A percentile compares a stretch with the other conserved stretches of the same genome.
These are phyloP conservation scores for Apiosordaria backusii DNA, from an alignment of 495 filamentous ascomycete species.

Conservation along the genomic window DNA sequence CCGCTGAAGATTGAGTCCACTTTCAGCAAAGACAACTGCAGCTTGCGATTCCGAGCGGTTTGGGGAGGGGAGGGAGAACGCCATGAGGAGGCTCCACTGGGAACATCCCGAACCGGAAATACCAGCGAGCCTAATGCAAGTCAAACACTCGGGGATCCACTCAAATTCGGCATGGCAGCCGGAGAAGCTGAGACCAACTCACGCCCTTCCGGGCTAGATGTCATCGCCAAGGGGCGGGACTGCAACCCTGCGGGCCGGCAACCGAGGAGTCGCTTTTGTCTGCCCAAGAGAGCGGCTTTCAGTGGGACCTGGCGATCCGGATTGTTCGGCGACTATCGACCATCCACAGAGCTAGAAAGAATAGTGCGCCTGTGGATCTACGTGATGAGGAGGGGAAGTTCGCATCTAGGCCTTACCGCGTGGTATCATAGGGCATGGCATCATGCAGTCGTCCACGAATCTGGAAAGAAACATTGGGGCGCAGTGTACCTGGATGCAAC, in stretches of 20 bases:
- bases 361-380: neutral
- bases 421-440: neutral
- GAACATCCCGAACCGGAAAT: constrained; percentile 10
- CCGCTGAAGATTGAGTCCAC: neutral
- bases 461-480: neutral
- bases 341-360: neutral
- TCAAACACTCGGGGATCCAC: neutral
- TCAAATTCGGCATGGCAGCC: neutral
- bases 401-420: neutral
- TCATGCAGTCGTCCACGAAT: neutral
- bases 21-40: no score
- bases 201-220: neutral
- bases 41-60: neutral
- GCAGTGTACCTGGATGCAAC: neutral
- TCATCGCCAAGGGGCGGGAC: neutral
- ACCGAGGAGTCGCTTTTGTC: neutral
- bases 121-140: constrained; percentile 16
- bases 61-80: neutral
- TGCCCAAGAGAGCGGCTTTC: no score
- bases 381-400: neutral
- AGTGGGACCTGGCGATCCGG: neutral
- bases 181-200: neutral
- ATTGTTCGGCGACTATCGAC: neutral
- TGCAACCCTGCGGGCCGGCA: neutral
- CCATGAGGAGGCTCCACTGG: neutral